Percentiles rank a stretch among this genome's conserved stretches.
phyloP scores from a whole-genome alignment of 169 alveolate genomes.

The Plasmodium malariae region DNA sequence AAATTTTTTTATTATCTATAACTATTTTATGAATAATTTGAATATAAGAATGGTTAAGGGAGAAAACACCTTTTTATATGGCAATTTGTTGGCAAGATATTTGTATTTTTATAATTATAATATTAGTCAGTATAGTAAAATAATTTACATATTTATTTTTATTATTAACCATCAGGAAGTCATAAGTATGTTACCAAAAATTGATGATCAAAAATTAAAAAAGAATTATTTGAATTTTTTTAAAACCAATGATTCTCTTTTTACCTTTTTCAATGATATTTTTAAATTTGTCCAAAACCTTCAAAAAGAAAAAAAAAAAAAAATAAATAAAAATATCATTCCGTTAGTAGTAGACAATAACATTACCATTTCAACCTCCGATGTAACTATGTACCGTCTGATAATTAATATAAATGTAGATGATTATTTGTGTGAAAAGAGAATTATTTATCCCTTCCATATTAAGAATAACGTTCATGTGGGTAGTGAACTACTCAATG shows the following conservation, averaged over 20 bases:
- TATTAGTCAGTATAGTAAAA: constrained; percentile 77
- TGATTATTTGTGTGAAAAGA: constrained; percentile 72
- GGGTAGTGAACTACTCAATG: constrained; percentile 33
- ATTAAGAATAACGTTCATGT: constrained; percentile 36
- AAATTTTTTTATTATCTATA: constrained; percentile 69
- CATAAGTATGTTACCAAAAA: constrained; percentile 46
- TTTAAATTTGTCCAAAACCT: constrained; percentile 75
- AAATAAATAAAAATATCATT: constrained; percentile 35
- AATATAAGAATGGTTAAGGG: constrained; percentile 65
- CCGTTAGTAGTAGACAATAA: constrained; percentile 52
- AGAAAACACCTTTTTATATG: constrained; percentile 74
- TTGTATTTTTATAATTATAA: constrained; percentile 71
- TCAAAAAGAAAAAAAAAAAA: constrained; percentile 69
- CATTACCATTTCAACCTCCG: constrained; percentile 13
- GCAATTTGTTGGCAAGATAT: constrained; percentile 44
- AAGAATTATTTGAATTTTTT: constrained; percentile 75
- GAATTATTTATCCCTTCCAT: constrained; percentile 39
- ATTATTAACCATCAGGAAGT: constrained; percentile 74
- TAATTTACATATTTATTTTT: constrained; percentile 72
- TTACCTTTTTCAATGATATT: constrained; percentile 73
- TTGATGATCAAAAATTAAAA: constrained; percentile 76
- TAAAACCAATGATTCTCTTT: constrained; percentile 74
- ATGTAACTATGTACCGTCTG: constrained; percentile 37
- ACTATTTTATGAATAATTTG: constrained; percentile 68
- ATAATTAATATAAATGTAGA: constrained; percentile 60